phyloP scores from a whole-genome alignment of 257 asterid species.

The Striga asiatica region DNA sequence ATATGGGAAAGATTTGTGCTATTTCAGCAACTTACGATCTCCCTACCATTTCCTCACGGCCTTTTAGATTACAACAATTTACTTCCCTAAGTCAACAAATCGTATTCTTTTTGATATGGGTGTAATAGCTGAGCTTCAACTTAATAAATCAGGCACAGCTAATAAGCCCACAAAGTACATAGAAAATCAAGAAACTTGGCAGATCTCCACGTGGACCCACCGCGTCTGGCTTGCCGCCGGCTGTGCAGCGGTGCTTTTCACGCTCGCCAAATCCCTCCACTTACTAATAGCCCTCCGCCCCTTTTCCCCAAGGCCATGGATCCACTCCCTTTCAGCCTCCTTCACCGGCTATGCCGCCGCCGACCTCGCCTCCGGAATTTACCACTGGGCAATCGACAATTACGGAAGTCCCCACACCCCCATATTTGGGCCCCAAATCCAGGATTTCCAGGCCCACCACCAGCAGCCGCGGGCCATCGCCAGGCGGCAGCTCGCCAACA shows the following conservation, averaged over 20 bases:
- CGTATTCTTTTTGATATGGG: too few relatives aligned
- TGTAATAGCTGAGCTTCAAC: too few relatives aligned
- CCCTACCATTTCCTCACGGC: too few relatives aligned
- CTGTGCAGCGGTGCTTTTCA: neutral
- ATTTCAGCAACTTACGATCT: too few relatives aligned
- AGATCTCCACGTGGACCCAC: neutral
- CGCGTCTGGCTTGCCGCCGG: neutral
- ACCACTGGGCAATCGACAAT: neutral
- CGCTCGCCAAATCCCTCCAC: neutral
- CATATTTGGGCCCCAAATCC: neutral
- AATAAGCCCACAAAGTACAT: too few relatives aligned
- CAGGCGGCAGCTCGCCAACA: slow-evolving; percentile 15
- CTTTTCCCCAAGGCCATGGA: neutral
- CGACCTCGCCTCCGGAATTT: neutral
- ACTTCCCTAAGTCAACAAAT: too few relatives aligned
- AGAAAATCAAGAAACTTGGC: too few relatives aligned
- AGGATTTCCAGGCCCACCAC: slow-evolving; percentile 36
- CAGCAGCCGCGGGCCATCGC: slow-evolving; percentile 28
- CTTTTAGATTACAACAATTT: too few relatives aligned
- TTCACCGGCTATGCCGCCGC: neutral
- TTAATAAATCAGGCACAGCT: too few relatives aligned
- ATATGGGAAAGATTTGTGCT: too few relatives aligned
- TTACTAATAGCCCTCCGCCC: neutral
- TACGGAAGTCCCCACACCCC: neutral
- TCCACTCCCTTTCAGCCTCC: neutral